Evolutionary conservation across 371 early-diverging fungal species (phyloP).

Genomic region (Lichtheimia corymbifera): DNA sequence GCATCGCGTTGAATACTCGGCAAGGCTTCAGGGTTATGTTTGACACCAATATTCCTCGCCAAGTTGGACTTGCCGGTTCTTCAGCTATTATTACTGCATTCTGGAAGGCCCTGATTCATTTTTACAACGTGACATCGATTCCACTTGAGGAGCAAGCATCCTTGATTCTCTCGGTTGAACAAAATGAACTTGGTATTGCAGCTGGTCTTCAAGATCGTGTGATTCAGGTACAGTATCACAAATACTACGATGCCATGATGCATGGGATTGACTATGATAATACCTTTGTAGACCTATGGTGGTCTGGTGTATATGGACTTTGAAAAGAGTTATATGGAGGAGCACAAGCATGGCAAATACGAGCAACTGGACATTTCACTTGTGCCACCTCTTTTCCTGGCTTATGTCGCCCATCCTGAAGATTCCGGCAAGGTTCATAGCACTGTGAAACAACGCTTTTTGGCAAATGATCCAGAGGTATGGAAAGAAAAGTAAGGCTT

Average conservation of each 20-base stretch:
- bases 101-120: constrained; percentile 52
- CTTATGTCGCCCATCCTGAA: constrained; percentile 65
- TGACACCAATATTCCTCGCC: constrained; percentile 70
- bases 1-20: constrained; percentile 33
- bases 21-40: constrained; percentile 58
- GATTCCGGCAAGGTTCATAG: constrained; percentile 72
- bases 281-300: constrained; percentile 46
- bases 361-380: constrained; percentile 32
- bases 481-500: background rate
- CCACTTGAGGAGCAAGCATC: constrained; percentile 59
- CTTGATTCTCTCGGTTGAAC: constrained; percentile 61
- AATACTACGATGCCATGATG: background rate
- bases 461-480: constrained; percentile 60
- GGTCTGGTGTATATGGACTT: constrained; percentile 77
- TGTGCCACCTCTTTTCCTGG: constrained; percentile 52
- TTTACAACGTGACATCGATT: constrained; percentile 50
- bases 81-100: constrained; percentile 68
- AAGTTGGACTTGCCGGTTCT: constrained; percentile 75
- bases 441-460: constrained; percentile 56
- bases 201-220: constrained; percentile 75
- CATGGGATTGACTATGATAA: background rate
- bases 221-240: constrained; percentile 49
- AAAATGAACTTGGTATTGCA: constrained; percentile 63
- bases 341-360: constrained; percentile 62
- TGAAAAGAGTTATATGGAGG: constrained; percentile 50